These are phyloP conservation scores for Coccomyxa sp. DNA, from an alignment of 139 green algal genomes.

Conservation along the genomic window DNA sequence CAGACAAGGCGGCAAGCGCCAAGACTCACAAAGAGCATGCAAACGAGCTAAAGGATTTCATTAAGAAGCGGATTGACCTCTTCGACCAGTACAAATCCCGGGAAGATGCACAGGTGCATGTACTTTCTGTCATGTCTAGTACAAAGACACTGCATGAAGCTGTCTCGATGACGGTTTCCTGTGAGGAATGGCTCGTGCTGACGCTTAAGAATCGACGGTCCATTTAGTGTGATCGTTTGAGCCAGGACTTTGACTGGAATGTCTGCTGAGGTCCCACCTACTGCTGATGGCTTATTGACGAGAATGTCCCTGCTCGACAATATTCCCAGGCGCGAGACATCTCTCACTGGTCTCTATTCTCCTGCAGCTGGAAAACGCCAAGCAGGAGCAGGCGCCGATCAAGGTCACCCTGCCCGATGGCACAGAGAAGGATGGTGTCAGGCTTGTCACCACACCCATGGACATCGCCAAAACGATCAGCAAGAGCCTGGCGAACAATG, in stretches of 20 bases:
- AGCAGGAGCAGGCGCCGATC: slow-evolving; percentile 53
- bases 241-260: too few species aligned
- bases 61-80: slow-evolving; percentile 78
- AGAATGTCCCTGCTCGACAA: not conserved
- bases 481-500: slow-evolving; percentile 87
- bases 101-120: not conserved
- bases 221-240: too few species aligned
- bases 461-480: slow-evolving; percentile 88
- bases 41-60: slow-evolving; percentile 70
- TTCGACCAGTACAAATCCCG: slow-evolving; percentile 80
- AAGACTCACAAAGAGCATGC: slow-evolving; percentile 29
- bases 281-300: too few species aligned
- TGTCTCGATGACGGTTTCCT: not conserved
- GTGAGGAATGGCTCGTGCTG: not conserved
- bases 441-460: slow-evolving; percentile 83
- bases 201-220: not conserved
- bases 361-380: slow-evolving; percentile 27
- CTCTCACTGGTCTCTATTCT: not conserved
- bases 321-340: not conserved
- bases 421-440: slow-evolving; percentile 56
- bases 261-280: too few species aligned
- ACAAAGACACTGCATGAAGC: not conserved
- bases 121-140: not conserved
- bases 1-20: not conserved
- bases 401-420: slow-evolving; percentile 88